Base-by-base conservation (phyloP, 2,329 filamentous ascomycete genomes). In the Fusarium miscanthi region DNA sequence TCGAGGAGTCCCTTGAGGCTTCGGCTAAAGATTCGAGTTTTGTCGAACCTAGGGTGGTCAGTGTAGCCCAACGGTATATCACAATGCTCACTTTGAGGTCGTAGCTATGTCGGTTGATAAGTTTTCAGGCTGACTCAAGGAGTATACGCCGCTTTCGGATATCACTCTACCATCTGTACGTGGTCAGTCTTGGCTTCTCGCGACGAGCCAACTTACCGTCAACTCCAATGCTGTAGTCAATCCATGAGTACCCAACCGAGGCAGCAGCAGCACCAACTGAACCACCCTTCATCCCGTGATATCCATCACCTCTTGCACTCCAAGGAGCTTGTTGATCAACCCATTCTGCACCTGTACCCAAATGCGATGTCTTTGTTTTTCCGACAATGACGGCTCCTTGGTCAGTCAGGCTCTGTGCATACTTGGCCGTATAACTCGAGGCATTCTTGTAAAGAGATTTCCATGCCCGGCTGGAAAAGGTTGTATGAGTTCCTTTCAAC, bases 401-500 rank as follows among this genome's bases (percentile, higher is more conserved):
- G 59, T 90, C 85, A 7, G 92, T 83, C 2, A 93, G 79, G 4
- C 83, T 82, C 56, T 89, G 86, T 0, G 90, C 84, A 3, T 86
- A 82, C 0, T 84, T 76, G 0, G 87, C 86, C 3, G 87, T 90
- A 6, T 74, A 76, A 4, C 80, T 83, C 8, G 77, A 77, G 0
- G 83, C 81, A 6, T 83, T 75, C 2, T 83, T 81, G 59, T 89
- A 87, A 6, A 92, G 78, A 38, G 85, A 80, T 27, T 85, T 85
- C 83, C 87, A 92, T 4, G 89, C 86, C 37, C 87, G 82, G 60
- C 89, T 91, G 1, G 90, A 90, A 37, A 87, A 83, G 2, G 84
- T 84, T 0, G 88, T 90, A 17, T 84, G 84, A 0, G 90, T 78
- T 4, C 90, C 90, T n/a, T 77, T 69, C 1, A 84, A 62, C 6